A percentile compares a stretch with the other conserved stretches of the same genome.
Evolutionary conservation across 2,329 filamentous ascomycete species (phyloP).

Genomic region (Hypomyces rosellus): DNA sequence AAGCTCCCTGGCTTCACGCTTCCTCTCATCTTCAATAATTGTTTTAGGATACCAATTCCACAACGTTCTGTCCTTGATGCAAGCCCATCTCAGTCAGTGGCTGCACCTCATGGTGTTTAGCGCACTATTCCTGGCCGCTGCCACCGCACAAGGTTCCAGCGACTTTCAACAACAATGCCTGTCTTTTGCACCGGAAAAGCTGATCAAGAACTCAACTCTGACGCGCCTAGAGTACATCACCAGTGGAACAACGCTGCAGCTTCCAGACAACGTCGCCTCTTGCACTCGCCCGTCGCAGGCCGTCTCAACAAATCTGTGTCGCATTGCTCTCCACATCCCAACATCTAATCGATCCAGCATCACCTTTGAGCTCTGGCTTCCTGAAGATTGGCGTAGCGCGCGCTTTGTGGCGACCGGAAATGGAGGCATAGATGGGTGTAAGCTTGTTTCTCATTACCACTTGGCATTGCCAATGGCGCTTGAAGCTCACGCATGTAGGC

Average conservation of each 20-base stretch:
- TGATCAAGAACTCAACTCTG: conserved; percentile 1
- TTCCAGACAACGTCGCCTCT: conserved; percentile 32
- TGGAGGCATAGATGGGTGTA: conserved; percentile 39
- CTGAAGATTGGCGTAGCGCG: conserved; percentile 31
- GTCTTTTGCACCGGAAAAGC: conserved; percentile 4
- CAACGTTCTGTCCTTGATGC: no score
- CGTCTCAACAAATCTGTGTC: conserved; percentile 16
- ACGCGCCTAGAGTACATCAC: conserved; percentile 8
- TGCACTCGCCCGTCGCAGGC: conserved; percentile 24
- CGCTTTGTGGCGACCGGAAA: conserved; percentile 44
- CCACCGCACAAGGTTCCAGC: neutral
- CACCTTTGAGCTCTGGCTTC: conserved; percentile 42
- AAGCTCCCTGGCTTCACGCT: no score
- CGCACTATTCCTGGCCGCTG: neutral
- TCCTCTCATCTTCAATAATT: no score
- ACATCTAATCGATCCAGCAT: conserved; percentile 35
- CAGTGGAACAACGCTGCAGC: conserved; percentile 2
- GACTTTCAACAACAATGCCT: conserved; percentile 1
- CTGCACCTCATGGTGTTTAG: conserved; percentile 6
- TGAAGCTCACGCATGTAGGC: conserved; percentile 16
- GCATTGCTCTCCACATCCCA: conserved; percentile 14
- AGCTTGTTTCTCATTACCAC: neutral
- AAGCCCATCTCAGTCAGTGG: no score
- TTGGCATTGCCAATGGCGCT: neutral
- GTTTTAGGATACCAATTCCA: no score